Evolutionary conservation across 108 stramenopile genomes (phyloP).

Genomic region (Pseudonitzschia delicatissima): DNA sequence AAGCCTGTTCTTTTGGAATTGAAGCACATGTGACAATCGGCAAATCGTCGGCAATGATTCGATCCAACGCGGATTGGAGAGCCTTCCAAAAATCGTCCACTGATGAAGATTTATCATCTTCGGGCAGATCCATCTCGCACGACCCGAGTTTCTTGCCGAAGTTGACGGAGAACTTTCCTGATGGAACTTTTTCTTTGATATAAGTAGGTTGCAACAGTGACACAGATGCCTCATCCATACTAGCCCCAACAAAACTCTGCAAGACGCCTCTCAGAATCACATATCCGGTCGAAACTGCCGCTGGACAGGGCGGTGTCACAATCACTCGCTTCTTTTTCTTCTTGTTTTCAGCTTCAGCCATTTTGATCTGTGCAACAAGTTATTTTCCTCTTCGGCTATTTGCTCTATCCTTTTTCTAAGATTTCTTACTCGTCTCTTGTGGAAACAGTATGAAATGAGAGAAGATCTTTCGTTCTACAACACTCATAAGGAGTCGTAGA

Average conservation of each 20-base stretch:
- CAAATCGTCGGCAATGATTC: conserved; percentile 33
- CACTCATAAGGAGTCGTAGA: too few species aligned
- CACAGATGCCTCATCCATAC: conserved; percentile 34
- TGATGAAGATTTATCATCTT: conserved; percentile 9
- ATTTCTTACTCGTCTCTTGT: too few species aligned
- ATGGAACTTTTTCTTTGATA: conserved; percentile 58
- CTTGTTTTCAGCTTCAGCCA: neutral
- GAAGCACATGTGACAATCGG: conserved; percentile 14
- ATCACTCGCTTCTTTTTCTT: conserved; percentile 43
- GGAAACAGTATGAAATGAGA: too few species aligned
- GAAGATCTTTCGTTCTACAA: too few species aligned
- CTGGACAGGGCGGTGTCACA: conserved; percentile 40
- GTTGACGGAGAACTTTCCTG: conserved; percentile 62
- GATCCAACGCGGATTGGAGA: conserved; percentile 46
- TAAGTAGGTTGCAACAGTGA: conserved; percentile 68
- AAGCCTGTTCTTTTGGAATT: conserved; percentile 36
- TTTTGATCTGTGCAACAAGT: too few species aligned
- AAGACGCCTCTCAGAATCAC: conserved; percentile 57
- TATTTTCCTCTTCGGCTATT: too few species aligned
- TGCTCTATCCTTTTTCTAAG: too few species aligned
- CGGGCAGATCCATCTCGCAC: conserved; percentile 34
- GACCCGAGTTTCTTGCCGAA: conserved; percentile 61
- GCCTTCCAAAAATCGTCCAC: conserved; percentile 39
- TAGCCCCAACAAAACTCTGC: conserved; percentile 47
- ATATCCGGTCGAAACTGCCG: conserved; percentile 58